A percentile compares a stretch with the other conserved stretches of the same genome.
Conservation (phyloP, 2,329 filamentous ascomycete species). For the Nemania abortiva region DNA sequence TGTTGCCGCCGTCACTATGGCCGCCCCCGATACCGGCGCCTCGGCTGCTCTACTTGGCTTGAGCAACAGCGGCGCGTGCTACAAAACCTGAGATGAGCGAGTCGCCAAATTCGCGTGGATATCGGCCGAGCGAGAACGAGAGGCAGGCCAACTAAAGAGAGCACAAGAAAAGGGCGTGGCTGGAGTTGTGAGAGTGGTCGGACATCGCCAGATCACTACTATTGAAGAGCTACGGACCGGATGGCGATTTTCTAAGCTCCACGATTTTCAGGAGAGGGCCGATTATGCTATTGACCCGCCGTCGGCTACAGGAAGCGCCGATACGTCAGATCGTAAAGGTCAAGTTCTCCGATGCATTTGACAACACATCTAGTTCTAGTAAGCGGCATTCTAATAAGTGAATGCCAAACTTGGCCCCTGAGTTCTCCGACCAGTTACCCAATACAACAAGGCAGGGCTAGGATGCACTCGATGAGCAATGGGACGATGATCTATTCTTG, state of each 20-base stretch:
- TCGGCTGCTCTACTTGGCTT: background rate
- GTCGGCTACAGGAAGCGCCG: background rate
- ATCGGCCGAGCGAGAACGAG: background rate
- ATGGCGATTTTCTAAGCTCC: background rate
- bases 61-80: background rate
- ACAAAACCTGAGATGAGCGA: background rate
- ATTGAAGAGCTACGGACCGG: background rate
- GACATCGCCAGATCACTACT: constrained; percentile 6
- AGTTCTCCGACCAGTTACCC: background rate
- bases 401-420: background rate
- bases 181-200: constrained; percentile 6
- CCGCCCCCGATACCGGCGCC: background rate
- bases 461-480: background rate
- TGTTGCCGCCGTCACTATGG: background rate
- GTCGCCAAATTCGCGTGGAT: constrained; percentile 1
- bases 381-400: too few species aligned
- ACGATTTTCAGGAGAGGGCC: background rate
- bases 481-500: constrained; percentile 13
- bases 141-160: background rate
- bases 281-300: background rate
- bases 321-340: background rate
- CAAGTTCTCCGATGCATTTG: background rate
- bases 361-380: too few species aligned
- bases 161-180: background rate
- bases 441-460: background rate